Conservation (phyloP, 2,329 filamentous ascomycete genomes). For the Emmonsiellopsis sp. region DNA sequence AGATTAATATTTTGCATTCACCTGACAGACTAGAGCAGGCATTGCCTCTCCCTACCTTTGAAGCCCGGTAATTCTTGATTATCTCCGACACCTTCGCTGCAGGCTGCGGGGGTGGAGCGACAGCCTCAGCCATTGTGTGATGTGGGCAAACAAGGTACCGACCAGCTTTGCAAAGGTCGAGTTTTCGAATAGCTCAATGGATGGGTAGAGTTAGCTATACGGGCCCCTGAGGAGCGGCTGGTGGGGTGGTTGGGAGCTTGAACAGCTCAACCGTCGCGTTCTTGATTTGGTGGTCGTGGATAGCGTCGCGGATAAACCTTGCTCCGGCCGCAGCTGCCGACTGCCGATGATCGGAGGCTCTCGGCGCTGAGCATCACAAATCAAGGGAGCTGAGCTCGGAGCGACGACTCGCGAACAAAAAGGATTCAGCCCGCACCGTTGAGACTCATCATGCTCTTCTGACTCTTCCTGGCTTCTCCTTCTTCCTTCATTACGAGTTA, state of each 20-base stretch:
- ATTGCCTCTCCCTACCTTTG: slow-evolving; percentile 50
- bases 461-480: neutral
- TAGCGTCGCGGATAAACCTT: neutral
- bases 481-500: neutral
- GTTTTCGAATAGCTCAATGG: no score
- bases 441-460: neutral
- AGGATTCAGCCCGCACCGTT: no score
- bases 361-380: neutral
- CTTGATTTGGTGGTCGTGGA: no score
- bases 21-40: neutral
- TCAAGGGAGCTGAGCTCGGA: neutral
- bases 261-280: no score
- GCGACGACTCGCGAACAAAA: no score
- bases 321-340: neutral
- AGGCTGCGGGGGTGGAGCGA: slow-evolving; percentile 16
- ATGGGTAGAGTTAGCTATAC: no score
- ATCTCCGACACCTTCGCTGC: slow-evolving; percentile 60
- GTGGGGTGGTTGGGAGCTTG: no score
- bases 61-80: slow-evolving; percentile 66
- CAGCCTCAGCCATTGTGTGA: slow-evolving; percentile 15
- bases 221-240: no score
- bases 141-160: neutral
- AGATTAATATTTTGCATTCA: neutral
- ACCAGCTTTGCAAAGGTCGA: no score
- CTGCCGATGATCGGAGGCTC: neutral